These are phyloP conservation scores for Sugiyamaella mastotermitis DNA, from an alignment of 805 yeast species.

Conservation along the genomic window DNA sequence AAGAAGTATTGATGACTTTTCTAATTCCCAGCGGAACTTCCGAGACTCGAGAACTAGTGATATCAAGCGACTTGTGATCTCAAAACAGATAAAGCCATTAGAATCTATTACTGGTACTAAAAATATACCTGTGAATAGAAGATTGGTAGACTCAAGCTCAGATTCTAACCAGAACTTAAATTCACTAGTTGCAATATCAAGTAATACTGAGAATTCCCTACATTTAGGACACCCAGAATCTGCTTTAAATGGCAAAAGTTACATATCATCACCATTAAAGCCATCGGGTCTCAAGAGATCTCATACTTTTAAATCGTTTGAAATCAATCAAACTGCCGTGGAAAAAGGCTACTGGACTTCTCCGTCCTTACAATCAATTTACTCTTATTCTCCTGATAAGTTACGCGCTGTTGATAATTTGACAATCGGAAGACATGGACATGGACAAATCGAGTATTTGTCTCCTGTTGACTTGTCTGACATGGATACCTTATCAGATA, in stretches of 20 bases:
- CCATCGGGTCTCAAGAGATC: too few relatives aligned
- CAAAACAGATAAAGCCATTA: constrained; percentile 2
- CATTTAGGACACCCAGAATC: too few relatives aligned
- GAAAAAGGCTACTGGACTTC: constrained; percentile 66
- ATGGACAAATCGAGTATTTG: constrained; percentile 64
- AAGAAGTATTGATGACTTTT: constrained; percentile 7
- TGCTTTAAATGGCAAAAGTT: too few relatives aligned
- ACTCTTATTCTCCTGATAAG: constrained; percentile 47
- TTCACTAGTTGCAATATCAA: too few relatives aligned
- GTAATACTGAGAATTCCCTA: too few relatives aligned
- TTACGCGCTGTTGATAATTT: constrained; percentile 55
- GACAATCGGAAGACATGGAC: constrained; percentile 65
- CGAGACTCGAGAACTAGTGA: neutral
- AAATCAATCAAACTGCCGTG: constrained; percentile 24
- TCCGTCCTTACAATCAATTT: constrained; percentile 62
- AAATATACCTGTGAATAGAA: neutral
- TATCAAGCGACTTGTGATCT: constrained; percentile 13
- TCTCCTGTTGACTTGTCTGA: constrained; percentile 74
- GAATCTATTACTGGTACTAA: constrained; percentile 9
- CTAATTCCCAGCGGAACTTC: neutral
- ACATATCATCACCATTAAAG: too few relatives aligned
- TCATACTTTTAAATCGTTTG: too few relatives aligned
- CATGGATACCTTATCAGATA: constrained; percentile 49
- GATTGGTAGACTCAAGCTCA: neutral
- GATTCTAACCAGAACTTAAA: neutral